phyloP scores from a whole-genome alignment of 208 protist species.

The Acanthamoeba royreba region DNA sequence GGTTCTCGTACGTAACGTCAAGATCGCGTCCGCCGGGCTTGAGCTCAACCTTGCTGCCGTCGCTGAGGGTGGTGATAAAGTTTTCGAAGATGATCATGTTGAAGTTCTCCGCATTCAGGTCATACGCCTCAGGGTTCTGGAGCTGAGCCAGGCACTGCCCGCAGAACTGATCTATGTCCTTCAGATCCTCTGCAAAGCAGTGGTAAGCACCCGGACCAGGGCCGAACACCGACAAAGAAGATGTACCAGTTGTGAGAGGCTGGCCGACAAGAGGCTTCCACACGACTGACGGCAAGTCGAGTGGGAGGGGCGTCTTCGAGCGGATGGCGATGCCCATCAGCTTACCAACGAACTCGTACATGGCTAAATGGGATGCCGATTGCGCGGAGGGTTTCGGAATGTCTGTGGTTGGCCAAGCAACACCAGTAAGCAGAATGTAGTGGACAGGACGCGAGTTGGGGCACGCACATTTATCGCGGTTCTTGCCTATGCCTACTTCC shows the following conservation, averaged over 20 bases:
- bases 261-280: slow-evolving; percentile 62
- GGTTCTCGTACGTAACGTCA: slow-evolving; percentile 50
- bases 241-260: neutral
- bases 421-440: neutral
- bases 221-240: no score
- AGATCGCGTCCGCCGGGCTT: slow-evolving; percentile 9
- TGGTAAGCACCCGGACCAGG: no score
- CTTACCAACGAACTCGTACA: slow-evolving; percentile 67
- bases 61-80: slow-evolving; percentile 34
- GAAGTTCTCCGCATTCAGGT: slow-evolving; percentile 43
- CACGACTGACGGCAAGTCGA: slow-evolving; percentile 63
- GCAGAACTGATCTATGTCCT: slow-evolving; percentile 42
- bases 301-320: slow-evolving; percentile 69
- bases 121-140: slow-evolving; percentile 3
- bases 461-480: slow-evolving; percentile 58
- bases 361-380: slow-evolving; percentile 43
- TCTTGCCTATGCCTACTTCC: slow-evolving; percentile 56
- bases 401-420: neutral
- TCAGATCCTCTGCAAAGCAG: slow-evolving; percentile 34
- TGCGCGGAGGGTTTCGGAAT: slow-evolving; percentile 53
- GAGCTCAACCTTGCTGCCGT: slow-evolving; percentile 49
- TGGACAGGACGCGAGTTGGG: neutral
- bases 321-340: slow-evolving; percentile 93
- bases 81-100: slow-evolving; percentile 36
- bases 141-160: slow-evolving; percentile 32